Evolutionary conservation across 2,329 filamentous ascomycete genomes (phyloP).

Genomic region (Pezicula rhizophila): DNA sequence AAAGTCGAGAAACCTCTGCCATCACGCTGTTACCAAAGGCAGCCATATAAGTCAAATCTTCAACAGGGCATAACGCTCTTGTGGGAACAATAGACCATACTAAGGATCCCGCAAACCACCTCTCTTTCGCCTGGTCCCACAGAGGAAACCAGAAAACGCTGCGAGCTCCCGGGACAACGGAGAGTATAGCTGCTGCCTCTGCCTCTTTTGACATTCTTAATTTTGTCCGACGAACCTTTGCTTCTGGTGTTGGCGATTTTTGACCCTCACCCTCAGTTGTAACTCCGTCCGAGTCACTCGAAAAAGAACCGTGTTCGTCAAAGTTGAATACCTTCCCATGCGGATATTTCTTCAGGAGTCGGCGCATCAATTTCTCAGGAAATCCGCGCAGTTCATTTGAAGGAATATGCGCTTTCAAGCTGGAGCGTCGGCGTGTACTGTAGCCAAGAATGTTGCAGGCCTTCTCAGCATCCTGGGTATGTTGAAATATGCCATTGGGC

Average conservation of each 20-base stretch:
- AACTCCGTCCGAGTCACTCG: constrained; percentile 18
- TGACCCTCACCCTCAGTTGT: background rate
- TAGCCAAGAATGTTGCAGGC: constrained; percentile 24
- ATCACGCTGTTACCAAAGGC: constrained; percentile 50
- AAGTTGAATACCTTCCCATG: constrained; percentile 29
- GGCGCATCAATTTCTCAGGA: constrained; percentile 20
- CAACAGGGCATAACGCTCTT: constrained; percentile 37
- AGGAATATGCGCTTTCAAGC: constrained; percentile 18
- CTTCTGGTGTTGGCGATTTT: constrained; percentile 4
- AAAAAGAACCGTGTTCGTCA: constrained; percentile 24
- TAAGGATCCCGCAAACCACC: constrained; percentile 45
- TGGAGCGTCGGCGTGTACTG: constrained; percentile 22
- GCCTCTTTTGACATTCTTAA: constrained; percentile 17
- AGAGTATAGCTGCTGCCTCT: constrained; percentile 27
- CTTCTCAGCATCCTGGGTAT: constrained; percentile 9
- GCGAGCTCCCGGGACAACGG: constrained; percentile 36
- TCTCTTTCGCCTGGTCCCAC: constrained; percentile 39
- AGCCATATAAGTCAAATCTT: constrained; percentile 44
- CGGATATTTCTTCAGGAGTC: constrained; percentile 25
- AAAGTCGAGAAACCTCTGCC: constrained; percentile 46
- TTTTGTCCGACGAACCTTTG: constrained; percentile 5
- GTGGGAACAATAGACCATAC: constrained; percentile 39
- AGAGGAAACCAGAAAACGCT: constrained; percentile 43
- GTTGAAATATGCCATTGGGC: constrained; percentile 1
- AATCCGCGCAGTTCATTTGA: constrained; percentile 15